phyloP scores from a whole-genome alignment of 805 yeast genomes.

The Saccharomycopsis olivae region DNA sequence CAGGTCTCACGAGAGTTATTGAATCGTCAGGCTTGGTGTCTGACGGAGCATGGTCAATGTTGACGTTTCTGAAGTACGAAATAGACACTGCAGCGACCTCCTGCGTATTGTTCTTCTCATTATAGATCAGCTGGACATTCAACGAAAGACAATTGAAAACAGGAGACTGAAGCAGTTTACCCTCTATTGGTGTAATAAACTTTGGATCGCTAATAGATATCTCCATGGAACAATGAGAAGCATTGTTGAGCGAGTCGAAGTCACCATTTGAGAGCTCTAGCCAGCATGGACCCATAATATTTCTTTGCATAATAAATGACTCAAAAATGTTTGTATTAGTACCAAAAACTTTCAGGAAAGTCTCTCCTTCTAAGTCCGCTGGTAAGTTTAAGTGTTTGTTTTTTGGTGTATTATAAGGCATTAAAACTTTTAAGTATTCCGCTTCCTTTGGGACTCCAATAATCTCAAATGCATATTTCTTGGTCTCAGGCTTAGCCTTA shows the following conservation, averaged over 20 bases:
- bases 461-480: conserved; percentile 83
- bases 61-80: conserved; percentile 57
- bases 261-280: conserved; percentile 58
- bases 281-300: conserved; percentile 98
- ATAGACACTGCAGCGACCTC: conserved; percentile 79
- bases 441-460: conserved; percentile 69
- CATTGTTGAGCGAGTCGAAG: conserved; percentile 44
- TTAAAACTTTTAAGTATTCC: conserved; percentile 65
- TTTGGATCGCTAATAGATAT: conserved; percentile 43
- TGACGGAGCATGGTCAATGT: conserved; percentile 66
- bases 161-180: conserved; percentile 38
- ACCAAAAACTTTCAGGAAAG: conserved; percentile 75
- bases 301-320: conserved; percentile 69
- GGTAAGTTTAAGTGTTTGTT: conserved; percentile 41
- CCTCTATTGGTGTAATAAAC: conserved; percentile 37
- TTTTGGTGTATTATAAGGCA: conserved; percentile 64
- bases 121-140: conserved; percentile 72
- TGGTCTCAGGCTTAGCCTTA: conserved; percentile 59
- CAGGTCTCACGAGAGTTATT: conserved; percentile 73
- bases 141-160: conserved; percentile 64
- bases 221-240: conserved; percentile 78
- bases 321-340: conserved; percentile 67
- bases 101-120: conserved; percentile 63
- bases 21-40: conserved; percentile 47
- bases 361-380: conserved; percentile 57